A percentile compares a stretch with the other conserved stretches of the same genome.
These are phyloP conservation scores for Rhodocollybia butyracea DNA, from an alignment of 768 basidiomycete genomes.

Conservation along the genomic window DNA sequence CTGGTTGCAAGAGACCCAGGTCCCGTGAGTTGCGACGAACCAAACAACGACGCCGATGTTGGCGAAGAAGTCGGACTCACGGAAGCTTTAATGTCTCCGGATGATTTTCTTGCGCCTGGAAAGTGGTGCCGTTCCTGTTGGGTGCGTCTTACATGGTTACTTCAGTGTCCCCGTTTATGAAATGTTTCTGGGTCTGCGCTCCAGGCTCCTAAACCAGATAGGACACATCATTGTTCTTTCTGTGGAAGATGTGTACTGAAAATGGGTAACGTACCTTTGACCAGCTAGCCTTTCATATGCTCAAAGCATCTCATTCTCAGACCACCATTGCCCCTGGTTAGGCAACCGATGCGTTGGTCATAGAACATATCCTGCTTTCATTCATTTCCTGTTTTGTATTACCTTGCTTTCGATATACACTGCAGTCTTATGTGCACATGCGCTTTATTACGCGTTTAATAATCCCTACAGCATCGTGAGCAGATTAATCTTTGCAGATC, in stretches of 20 bases:
- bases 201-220: slow-evolving; percentile 70
- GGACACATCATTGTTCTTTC: slow-evolving; percentile 72
- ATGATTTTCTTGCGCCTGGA: slow-evolving; percentile 50
- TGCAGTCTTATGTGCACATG: slow-evolving; percentile 45
- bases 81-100: slow-evolving; percentile 57
- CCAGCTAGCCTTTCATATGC: slow-evolving; percentile 9
- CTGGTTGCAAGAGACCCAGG: slow-evolving; percentile 77
- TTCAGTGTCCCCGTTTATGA: background rate
- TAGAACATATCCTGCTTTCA: slow-evolving; percentile 79
- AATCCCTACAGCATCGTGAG: slow-evolving; percentile 63
- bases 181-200: background rate
- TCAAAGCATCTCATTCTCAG: slow-evolving; percentile 29
- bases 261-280: slow-evolving; percentile 57
- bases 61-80: slow-evolving; percentile 46
- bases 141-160: slow-evolving; percentile 30
- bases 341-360: slow-evolving; percentile 77
- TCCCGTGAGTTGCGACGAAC: slow-evolving; percentile 38
- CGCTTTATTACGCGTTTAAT: slow-evolving; percentile 63
- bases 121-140: slow-evolving; percentile 80
- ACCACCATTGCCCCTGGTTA: slow-evolving; percentile 88
- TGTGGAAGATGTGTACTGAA: slow-evolving; percentile 82
- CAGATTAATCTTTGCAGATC: slow-evolving; percentile 2
- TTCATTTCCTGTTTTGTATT: slow-evolving; percentile 69
- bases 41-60: slow-evolving; percentile 19
- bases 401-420: slow-evolving; percentile 64